A percentile compares a stretch with the other conserved stretches of the same genome.
Conservation (phyloP, 768 basidiomycete species). For the Xerocomellus amylosporus region DNA sequence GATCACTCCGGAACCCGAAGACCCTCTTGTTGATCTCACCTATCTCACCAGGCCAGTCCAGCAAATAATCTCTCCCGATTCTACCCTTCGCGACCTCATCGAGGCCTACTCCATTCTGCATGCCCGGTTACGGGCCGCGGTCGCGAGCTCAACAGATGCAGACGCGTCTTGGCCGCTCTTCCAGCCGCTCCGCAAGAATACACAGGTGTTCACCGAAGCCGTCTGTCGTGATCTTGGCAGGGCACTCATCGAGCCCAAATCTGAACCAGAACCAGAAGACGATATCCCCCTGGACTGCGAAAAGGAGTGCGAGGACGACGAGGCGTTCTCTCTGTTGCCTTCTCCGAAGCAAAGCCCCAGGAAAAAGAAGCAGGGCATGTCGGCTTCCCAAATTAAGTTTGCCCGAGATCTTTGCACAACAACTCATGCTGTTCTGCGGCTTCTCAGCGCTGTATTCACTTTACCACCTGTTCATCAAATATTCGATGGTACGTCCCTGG, state of each 20-base stretch:
- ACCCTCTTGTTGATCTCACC: conserved; percentile 57
- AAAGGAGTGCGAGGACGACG: conserved; percentile 25
- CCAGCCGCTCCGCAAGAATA: conserved; percentile 60
- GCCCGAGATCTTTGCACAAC: conserved; percentile 78
- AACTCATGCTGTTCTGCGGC: conserved; percentile 64
- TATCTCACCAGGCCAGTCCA: conserved; percentile 68
- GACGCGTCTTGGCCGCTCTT: conserved; percentile 72
- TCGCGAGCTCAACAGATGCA: conserved; percentile 44
- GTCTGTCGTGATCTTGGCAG: conserved; percentile 67
- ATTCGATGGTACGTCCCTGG: conserved; percentile 54
- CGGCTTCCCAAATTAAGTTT: conserved; percentile 72
- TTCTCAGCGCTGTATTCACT: conserved; percentile 60
- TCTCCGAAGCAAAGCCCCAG: conserved; percentile 68
- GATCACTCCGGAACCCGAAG: conserved; percentile 72
- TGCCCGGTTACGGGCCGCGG: conserved; percentile 53
- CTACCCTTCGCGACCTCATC: conserved; percentile 56
- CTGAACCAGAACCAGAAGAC: conserved; percentile 19
- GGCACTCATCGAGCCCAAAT: conserved; percentile 58
- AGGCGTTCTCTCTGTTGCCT: conserved; percentile 44
- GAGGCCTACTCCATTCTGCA: conserved; percentile 73
- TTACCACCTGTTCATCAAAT: conserved; percentile 55
- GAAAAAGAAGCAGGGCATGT: conserved; percentile 60
- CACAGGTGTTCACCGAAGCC: conserved; percentile 49
- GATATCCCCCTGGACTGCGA: conserved; percentile 25
- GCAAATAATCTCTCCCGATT: conserved; percentile 49